Conservation (phyloP, 371 early-diverging fungal species). For the Coemansia sp. region DNA sequence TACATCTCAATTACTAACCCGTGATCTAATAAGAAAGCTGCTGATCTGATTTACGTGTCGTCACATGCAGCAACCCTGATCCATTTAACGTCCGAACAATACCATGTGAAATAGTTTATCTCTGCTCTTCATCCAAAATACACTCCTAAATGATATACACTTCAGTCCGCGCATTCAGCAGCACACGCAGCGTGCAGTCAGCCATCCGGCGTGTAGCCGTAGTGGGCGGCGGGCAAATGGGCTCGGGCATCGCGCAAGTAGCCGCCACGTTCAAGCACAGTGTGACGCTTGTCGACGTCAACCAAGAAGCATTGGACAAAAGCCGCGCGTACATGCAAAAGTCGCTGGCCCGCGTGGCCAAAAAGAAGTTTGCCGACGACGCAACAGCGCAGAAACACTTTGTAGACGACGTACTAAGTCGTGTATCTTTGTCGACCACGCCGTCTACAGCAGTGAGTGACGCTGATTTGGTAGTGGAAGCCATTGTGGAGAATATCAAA, state of each 20-base stretch:
- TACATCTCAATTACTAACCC: too few species aligned
- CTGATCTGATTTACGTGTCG: too few species aligned
- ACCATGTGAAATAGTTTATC: too few species aligned
- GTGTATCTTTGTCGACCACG: conserved; percentile 68
- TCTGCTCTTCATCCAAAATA: too few species aligned
- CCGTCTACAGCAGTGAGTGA: conserved; percentile 57
- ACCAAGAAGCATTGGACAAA: conserved; percentile 68
- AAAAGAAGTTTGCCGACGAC: conserved; percentile 82
- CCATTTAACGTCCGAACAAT: too few species aligned
- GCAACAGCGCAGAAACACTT: conserved; percentile 61
- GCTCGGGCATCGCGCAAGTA: conserved; percentile 94
- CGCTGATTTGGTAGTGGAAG: conserved; percentile 80
- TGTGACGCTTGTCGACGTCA: conserved; percentile 89
- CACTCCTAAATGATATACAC: too few species aligned
- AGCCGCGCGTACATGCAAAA: conserved; percentile 76
- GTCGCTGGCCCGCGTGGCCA: conserved; percentile 83
- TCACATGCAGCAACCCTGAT: too few species aligned
- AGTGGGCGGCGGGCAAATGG: conserved; percentile 89
- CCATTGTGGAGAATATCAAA: conserved; percentile 91
- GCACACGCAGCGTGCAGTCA: not conserved
- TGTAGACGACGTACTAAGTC: conserved; percentile 64
- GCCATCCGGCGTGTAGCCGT: conserved; percentile 66
- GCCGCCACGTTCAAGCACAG: conserved; percentile 78
- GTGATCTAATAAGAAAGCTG: too few species aligned
- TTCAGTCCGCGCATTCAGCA: not conserved